Evolutionary conservation across 2,329 filamentous ascomycete species (phyloP), one percentile per base, ranked within the genome.

Genomic region (Sordariomycetes sp.): DNA sequence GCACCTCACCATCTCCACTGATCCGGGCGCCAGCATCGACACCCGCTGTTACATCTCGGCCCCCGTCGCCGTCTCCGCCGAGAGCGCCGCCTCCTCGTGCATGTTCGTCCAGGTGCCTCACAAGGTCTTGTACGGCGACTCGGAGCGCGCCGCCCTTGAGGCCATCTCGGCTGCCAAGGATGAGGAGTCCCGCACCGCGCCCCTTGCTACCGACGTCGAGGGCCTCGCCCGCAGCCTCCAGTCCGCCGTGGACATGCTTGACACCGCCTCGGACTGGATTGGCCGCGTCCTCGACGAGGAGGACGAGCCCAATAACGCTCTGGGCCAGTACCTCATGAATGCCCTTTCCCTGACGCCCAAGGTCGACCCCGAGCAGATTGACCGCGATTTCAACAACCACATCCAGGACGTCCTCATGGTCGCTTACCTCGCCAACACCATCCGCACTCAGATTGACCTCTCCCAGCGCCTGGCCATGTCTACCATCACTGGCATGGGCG

Each of bases 371-470:
- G 81, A 84, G 61, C 87, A 95, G 70, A 91, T 99, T 68, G 94
- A 99, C 80, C 82, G 87, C 69, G 91, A 97, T 78, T 99, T 99
- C 83, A 99, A 99, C 84, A 96, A 95, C 79, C 94, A 99, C 77
- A 90, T 99, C 73, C 94, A 99, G 77, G 94, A 99, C 72, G 91
- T 99, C 60, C 85, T 99, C 63, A 91, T 97, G 72, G 91, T 99
- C 66, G 95, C 90, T 64, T 99, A 99, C 78, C 82, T 99, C 62
- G 90, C 94, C 71, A 99, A 97, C 80, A 96, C 90, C 63, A 96
- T 97, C 75, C 90, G 92, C 72, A 97, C 92, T 64, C 94, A 99
- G 78, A 96, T 99, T 76, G 94, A 97, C 68, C 84, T 99, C 59
- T 95, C 91, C 62, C 95, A 97, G 80, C 84, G 92, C 62, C 78